Conservation (phyloP, 257 asterid species). For the Linderniella brevidens region DNA sequence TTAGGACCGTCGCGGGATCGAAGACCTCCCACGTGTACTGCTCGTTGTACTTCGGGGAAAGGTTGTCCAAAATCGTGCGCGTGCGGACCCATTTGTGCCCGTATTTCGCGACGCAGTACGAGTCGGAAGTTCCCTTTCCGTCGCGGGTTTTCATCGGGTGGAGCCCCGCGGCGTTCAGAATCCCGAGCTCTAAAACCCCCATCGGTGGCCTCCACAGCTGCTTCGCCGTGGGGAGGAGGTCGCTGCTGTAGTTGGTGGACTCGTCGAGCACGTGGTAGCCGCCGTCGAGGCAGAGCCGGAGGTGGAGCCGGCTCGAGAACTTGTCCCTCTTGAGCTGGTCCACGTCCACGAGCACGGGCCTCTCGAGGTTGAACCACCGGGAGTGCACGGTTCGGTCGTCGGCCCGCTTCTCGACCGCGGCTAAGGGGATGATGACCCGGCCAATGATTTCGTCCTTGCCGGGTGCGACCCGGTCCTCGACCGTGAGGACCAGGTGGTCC, state of each 20-base stretch:
- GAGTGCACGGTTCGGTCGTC: conserved; percentile 72
- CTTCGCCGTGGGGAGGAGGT: conserved; percentile 86
- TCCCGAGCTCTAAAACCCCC: conserved; percentile 63
- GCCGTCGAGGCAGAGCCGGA: conserved; percentile 78
- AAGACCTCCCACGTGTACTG: conserved; percentile 90
- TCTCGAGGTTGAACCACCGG: conserved; percentile 78
- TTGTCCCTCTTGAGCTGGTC: conserved; percentile 78
- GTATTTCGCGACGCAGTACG: conserved; percentile 81
- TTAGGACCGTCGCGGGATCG: conserved; percentile 79
- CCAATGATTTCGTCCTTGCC: conserved; percentile 86
- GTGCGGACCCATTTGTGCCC: conserved; percentile 88
- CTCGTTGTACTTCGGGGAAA: conserved; percentile 69
- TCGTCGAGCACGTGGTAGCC: conserved; percentile 93
- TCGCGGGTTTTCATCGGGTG: conserved; percentile 82
- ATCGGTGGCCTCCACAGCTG: conserved; percentile 82
- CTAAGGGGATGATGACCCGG: conserved; percentile 58
- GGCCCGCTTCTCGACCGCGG: conserved; percentile 71
- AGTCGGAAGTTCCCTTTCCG: conserved; percentile 69
- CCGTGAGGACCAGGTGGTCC: conserved; percentile 66
- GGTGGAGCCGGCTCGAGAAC: conserved; percentile 65
- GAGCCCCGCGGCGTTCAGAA: conserved; percentile 63
- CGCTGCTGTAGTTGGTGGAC: conserved; percentile 73
- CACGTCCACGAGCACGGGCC: conserved; percentile 56
- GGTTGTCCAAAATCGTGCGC: conserved; percentile 64
- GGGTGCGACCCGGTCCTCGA: conserved; percentile 86